Base-by-base conservation (phyloP, 2,329 filamentous ascomycete genomes). In the Stemphylium vesicarium region DNA sequence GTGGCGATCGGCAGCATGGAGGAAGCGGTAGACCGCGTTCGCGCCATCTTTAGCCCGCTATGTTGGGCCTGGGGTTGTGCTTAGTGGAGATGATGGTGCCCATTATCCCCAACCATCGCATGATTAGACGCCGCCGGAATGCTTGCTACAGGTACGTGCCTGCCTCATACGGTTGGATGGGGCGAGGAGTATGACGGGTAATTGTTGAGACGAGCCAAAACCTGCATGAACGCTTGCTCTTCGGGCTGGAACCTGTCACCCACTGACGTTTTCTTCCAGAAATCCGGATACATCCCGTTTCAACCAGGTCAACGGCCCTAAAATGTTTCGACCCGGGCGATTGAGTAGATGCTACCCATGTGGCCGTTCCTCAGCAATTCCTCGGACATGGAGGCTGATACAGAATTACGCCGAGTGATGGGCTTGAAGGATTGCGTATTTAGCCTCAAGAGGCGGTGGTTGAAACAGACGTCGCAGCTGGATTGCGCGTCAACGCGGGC, bases 1-100 rank as follows among this genome's bases (percentile, higher is more conserved):
- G 63, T 49, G 63, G 64, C 52, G 67, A 71, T 69, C 64, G 43
- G 56, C 68, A 56, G 68, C 62, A 72, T 70, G 69, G 66, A 70
- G 63, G 59, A 68, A 65, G 66, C 64, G 66, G 58, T 41, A 50
- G 32, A 45, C 32, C 47, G 63, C 55, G 51, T 59, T 62, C 53
- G 56, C 58, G 47, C 58, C 48, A 56, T 56, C 37, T 56, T 59
- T 59, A 58, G 46, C 60, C 59, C 56, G 47, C 33, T 57, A 31
- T 29, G 52, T 59, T 63, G 54, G 35, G 18, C 33, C 47, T 57
- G 47, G 47, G 45, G 53, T 31, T 43, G 8, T 29, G 8, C n/a
- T 12, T 20, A 44, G 18, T n/a, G 18, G 18, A 22, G 31, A 24
- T 24, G 31, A 24, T 24, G n/a, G 42, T 32, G 42, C 32, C 20